Conservation (phyloP, 495 filamentous ascomycete species). For the Talaromyces trachyspermus region DNA sequence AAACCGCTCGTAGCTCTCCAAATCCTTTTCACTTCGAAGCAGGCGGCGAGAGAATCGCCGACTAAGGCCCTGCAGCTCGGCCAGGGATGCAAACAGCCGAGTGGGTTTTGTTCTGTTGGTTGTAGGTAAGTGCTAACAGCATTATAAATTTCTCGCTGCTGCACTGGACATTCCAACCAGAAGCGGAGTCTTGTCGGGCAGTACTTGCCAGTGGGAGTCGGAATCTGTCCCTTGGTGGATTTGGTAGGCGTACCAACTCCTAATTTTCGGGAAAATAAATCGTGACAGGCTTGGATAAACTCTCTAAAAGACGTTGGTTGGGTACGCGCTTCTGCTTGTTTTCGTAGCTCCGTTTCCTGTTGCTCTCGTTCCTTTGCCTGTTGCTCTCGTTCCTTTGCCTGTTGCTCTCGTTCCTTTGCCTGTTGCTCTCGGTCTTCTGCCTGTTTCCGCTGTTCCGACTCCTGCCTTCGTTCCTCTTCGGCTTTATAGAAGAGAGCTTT, state of each 20-base stretch:
- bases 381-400: neutral
- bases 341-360: neutral
- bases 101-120: slow-evolving; percentile 9
- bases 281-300: slow-evolving; percentile 26
- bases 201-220: slow-evolving; percentile 21
- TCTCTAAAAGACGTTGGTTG: slow-evolving; percentile 28
- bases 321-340: slow-evolving; percentile 10
- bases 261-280: slow-evolving; percentile 21
- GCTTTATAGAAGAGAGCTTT: slow-evolving; percentile 9
- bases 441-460: neutral
- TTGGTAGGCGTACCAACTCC: slow-evolving; percentile 14
- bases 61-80: slow-evolving; percentile 15
- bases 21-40: slow-evolving; percentile 25
- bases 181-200: slow-evolving; percentile 22
- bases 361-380: neutral
- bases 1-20: slow-evolving; percentile 26
- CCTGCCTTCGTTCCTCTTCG: slow-evolving; percentile 3
- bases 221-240: slow-evolving; percentile 26
- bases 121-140: slow-evolving; percentile 20
- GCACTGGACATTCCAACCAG: slow-evolving; percentile 23
- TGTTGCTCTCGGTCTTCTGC: neutral
- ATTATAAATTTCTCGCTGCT: slow-evolving; percentile 21
- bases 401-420: neutral
- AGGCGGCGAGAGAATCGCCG: slow-evolving; percentile 10
- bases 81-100: slow-evolving; percentile 16